These are phyloP conservation scores for Calendula officinalis DNA, from an alignment of 129 eudicot species.

Conservation along the genomic window DNA sequence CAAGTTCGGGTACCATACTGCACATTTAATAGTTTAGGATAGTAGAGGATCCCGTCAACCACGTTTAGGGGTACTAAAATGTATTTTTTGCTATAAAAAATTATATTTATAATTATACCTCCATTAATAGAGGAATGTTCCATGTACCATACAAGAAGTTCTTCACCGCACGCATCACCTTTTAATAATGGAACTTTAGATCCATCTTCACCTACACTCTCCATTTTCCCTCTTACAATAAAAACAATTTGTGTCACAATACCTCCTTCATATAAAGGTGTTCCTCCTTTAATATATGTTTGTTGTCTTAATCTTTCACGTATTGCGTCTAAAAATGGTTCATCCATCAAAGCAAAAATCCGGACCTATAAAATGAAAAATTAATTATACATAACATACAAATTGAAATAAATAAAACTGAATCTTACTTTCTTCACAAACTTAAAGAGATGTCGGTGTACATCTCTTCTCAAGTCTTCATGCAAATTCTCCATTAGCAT, in stretches of 20 bases:
- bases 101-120: conserved; percentile 30
- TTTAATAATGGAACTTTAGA: conserved; percentile 39
- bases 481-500: conserved; percentile 68
- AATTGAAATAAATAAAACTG: neutral
- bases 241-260: conserved; percentile 69
- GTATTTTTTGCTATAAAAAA: neutral
- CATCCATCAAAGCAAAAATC: conserved; percentile 59
- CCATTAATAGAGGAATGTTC: conserved; percentile 60
- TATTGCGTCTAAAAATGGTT: conserved; percentile 68
- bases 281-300: conserved; percentile 73
- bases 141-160: conserved; percentile 82
- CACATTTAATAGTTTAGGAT: too few relatives aligned
- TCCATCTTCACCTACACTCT: conserved; percentile 59
- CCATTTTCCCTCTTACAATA: conserved; percentile 70
- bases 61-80: neutral
- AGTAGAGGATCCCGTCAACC: neutral
- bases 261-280: conserved; percentile 46
- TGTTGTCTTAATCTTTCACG: conserved; percentile 62
- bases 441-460: conserved; percentile 65
- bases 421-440: conserved; percentile 62
- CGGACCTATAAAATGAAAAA: conserved; percentile 45
- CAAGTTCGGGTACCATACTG: too few relatives aligned
- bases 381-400: too few relatives aligned
- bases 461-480: conserved; percentile 80
- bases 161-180: conserved; percentile 87